Evolutionary conservation across 345 rosid genomes (phyloP).

Genomic region (Eucalyptus cloeziana): DNA sequence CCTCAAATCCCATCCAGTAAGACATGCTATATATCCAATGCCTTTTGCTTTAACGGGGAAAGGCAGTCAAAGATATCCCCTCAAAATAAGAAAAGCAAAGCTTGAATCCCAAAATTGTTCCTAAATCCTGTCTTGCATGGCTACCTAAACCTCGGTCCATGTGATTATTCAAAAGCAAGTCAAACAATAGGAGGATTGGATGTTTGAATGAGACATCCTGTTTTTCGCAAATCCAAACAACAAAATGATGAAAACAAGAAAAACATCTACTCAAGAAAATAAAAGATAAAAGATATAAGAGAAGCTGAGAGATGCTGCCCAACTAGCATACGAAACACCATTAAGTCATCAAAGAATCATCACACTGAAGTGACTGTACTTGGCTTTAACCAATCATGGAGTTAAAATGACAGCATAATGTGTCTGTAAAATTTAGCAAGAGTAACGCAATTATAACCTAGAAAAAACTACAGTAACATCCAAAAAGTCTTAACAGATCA

Average conservation of each 20-base stretch:
- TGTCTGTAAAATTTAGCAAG: background rate
- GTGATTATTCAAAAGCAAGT: background rate
- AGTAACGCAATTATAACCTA: background rate
- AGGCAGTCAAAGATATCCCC: background rate
- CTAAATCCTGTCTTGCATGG: background rate
- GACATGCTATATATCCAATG: background rate
- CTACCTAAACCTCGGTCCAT: background rate
- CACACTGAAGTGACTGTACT: background rate
- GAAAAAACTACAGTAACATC: background rate
- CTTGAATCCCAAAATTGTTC: background rate
- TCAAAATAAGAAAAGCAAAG: background rate
- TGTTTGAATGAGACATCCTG: background rate
- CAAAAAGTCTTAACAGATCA: background rate
- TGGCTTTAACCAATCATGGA: background rate
- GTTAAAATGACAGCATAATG: background rate
- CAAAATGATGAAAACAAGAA: background rate
- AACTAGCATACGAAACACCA: background rate
- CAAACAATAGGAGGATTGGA: background rate
- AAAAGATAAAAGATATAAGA: background rate
- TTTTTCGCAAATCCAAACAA: background rate
- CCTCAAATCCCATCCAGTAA: background rate
- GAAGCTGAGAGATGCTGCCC: background rate
- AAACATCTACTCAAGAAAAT: background rate
- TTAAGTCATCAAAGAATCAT: background rate
- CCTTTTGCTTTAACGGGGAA: background rate